Conservation (phyloP, 129 eudicot genomes). For the Lonicera japonica region DNA sequence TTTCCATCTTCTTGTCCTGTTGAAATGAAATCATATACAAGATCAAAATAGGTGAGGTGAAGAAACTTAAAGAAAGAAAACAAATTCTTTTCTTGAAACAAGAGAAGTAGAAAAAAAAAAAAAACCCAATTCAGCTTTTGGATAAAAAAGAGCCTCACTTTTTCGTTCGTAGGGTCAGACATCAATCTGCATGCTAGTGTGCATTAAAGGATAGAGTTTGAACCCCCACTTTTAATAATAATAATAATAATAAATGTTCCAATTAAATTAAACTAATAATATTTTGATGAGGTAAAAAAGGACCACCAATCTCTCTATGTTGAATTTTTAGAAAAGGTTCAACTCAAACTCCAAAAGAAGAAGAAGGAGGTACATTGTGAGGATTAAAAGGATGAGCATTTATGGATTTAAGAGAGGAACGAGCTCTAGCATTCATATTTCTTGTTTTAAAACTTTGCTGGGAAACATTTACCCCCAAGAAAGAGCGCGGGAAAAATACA, state of each 20-base stretch:
- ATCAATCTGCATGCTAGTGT: not conserved
- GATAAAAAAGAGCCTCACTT: conserved; percentile 15
- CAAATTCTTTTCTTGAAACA: conserved; percentile 12
- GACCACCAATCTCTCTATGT: not conserved
- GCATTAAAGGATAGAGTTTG: not conserved
- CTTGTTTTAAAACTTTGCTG: not conserved
- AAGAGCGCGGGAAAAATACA: conserved; percentile 20
- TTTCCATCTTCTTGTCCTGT: conserved; percentile 46
- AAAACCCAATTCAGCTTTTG: conserved; percentile 22
- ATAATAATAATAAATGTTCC: no score
- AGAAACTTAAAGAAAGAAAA: conserved; percentile 13
- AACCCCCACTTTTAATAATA: no score
- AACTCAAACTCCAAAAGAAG: not conserved
- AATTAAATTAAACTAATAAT: not conserved
- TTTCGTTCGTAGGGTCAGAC: not conserved
- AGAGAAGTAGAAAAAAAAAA: conserved; percentile 1
- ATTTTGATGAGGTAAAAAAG: not conserved
- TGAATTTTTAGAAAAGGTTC: not conserved
- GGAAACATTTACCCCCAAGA: not conserved
- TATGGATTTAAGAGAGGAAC: conserved; percentile 11
- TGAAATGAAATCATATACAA: conserved; percentile 4
- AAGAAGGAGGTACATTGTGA: conserved; percentile 15
- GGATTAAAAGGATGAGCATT: conserved; percentile 31
- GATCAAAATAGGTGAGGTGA: conserved; percentile 5
- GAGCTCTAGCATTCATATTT: conserved; percentile 24